A percentile compares a stretch with the other conserved stretches of the same genome.
Evolutionary conservation across 169 alveolate genomes (phyloP).

Genomic region (Cryptosporidium tyzzeri): DNA sequence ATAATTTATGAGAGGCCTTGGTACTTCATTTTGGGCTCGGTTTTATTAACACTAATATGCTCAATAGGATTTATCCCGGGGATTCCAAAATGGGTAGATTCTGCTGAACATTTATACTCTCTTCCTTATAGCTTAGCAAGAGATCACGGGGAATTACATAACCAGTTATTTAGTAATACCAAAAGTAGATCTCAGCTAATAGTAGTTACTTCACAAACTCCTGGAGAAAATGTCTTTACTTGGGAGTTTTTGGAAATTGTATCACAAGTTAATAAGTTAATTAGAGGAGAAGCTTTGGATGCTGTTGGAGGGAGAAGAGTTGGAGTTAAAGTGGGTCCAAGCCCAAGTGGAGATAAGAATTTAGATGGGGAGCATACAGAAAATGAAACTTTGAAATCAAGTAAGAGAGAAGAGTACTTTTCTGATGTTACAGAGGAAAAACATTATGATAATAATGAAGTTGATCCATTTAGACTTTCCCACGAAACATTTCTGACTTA

Average conservation of each 20-base stretch:
- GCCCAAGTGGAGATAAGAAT: background rate
- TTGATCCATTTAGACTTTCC: slow-evolving; percentile 45
- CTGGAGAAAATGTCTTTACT: slow-evolving; percentile 82
- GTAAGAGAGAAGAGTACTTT: background rate
- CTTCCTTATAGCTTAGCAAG: slow-evolving; percentile 82
- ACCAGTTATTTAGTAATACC: slow-evolving; percentile 78
- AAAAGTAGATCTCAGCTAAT: slow-evolving; percentile 78
- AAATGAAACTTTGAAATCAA: background rate
- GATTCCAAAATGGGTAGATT: slow-evolving; percentile 81
- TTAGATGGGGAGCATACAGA: background rate
- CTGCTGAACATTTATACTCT: slow-evolving; percentile 82
- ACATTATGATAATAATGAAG: background rate
- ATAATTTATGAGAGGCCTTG: slow-evolving; percentile 66
- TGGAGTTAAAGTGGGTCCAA: slow-evolving; percentile 30
- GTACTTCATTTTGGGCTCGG: slow-evolving; percentile 52
- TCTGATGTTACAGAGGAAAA: background rate
- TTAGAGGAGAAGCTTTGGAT: slow-evolving; percentile 83
- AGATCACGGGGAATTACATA: slow-evolving; percentile 79
- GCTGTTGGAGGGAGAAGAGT: slow-evolving; percentile 82
- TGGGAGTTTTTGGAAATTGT: slow-evolving; percentile 82
- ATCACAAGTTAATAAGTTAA: slow-evolving; percentile 79
- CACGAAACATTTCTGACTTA: slow-evolving; percentile 76
- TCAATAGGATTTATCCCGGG: slow-evolving; percentile 81
- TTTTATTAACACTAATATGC: slow-evolving; percentile 41
- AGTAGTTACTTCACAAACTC: slow-evolving; percentile 75